Percentiles rank a stretch among this genome's conserved stretches.
Evolutionary conservation across 1,284 basidiomycete genomes (phyloP).

Genomic region (Trametes pubescens): DNA sequence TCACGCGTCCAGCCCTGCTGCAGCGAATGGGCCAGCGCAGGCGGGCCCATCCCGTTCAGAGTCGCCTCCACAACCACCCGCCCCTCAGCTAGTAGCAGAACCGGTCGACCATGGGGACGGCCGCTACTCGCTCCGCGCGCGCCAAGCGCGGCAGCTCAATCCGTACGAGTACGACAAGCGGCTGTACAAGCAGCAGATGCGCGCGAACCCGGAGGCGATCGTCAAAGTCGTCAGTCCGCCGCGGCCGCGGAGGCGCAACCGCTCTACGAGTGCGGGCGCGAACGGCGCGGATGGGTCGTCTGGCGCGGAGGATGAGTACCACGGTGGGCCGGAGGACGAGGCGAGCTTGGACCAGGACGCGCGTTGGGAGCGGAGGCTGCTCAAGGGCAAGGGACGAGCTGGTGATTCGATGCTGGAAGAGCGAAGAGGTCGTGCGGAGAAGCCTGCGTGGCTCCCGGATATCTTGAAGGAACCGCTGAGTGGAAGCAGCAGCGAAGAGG

Average conservation of each 20-base stretch:
- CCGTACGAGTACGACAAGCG: slow-evolving; percentile 39
- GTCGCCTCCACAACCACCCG: not conserved
- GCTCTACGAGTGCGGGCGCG: slow-evolving; percentile 17
- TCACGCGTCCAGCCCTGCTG: not conserved
- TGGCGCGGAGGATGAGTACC: slow-evolving; percentile 31
- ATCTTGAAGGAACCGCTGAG: slow-evolving; percentile 29
- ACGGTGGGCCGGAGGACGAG: slow-evolving; percentile 20
- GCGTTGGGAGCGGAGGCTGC: slow-evolving; percentile 17
- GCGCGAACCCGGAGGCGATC: slow-evolving; percentile 40
- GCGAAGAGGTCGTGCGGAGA: not conserved
- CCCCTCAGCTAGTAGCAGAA: not conserved
- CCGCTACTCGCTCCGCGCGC: slow-evolving; percentile 38
- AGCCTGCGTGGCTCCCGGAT: slow-evolving; percentile 8
- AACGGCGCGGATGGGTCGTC: slow-evolving; percentile 15
- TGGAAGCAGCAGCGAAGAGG: slow-evolving; percentile 28
- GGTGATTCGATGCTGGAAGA: slow-evolving; percentile 4
- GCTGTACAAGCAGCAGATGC: slow-evolving; percentile 38
- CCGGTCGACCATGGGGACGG: slow-evolving; percentile 24
- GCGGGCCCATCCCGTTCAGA: not conserved
- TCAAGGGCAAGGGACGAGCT: slow-evolving; percentile 20
- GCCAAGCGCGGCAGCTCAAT: slow-evolving; percentile 35
- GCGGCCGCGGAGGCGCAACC: slow-evolving; percentile 22
- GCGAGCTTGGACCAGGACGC: slow-evolving; percentile 22
- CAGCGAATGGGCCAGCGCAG: not conserved
- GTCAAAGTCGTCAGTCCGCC: slow-evolving; percentile 36